phyloP scores from a whole-genome alignment of 441 rosid species.

The Pelargonium cotyledonis region DNA sequence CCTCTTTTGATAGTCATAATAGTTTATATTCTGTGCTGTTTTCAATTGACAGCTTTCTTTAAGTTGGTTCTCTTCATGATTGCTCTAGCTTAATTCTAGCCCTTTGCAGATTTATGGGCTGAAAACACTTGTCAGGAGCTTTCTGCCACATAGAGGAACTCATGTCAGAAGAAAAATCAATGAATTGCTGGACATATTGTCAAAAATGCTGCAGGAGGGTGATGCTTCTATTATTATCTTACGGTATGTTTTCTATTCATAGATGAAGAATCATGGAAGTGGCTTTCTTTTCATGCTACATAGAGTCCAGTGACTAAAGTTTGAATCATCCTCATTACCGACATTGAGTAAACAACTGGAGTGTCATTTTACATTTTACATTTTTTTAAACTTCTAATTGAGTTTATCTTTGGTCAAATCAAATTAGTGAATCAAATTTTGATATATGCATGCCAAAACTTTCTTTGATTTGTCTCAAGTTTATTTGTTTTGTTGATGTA shows the following conservation, averaged over 20 bases:
- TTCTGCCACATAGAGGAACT: conserved; percentile 63
- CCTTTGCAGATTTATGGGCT: conserved; percentile 78
- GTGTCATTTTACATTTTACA: background rate
- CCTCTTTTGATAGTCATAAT: background rate
- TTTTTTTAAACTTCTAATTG: background rate
- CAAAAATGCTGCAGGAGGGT: conserved; percentile 49
- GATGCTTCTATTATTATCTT: conserved; percentile 32
- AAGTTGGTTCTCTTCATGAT: conserved; percentile 4
- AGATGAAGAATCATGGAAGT: conserved; percentile 1
- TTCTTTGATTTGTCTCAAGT: background rate
- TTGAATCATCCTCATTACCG: conserved; percentile 5
- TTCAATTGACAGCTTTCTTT: background rate
- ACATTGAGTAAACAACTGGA: background rate
- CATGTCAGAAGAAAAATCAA: conserved; percentile 42
- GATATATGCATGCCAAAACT: background rate
- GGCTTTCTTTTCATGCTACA: background rate
- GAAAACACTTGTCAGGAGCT: conserved; percentile 78
- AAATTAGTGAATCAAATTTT: too few relatives aligned
- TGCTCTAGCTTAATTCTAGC: conserved; percentile 12
- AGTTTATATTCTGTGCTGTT: background rate
- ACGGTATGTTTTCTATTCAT: conserved; percentile 38
- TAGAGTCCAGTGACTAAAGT: background rate
- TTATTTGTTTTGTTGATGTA: background rate
- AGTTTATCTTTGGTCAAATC: background rate
- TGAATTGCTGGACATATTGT: conserved; percentile 49